Base-by-base conservation (phyloP, 1,284 basidiomycete genomes). In the Leccinum pachyderme region DNA sequence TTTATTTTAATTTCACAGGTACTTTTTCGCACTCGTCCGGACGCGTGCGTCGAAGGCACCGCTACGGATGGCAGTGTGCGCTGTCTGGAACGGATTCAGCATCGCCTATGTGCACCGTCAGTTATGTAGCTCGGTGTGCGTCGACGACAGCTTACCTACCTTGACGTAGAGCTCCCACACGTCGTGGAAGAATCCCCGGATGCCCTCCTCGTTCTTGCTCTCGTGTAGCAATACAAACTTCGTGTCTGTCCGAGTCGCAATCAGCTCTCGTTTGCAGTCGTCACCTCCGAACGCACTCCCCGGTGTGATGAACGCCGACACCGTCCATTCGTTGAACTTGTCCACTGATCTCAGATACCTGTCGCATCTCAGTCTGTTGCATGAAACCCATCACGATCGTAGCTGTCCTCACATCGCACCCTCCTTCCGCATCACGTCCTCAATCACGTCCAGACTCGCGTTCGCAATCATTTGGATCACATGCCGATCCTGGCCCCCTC, bases 391-490 rank as follows among this genome's bases (percentile, higher is more conserved):
- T 56, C 52, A 59, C 55, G 58, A 61, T 37, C 18, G 33, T 27
- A 7, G 7, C n/a, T 41, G 47, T 2, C 76, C 89, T 72, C 73
- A 95, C 95, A 98, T 92, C 58, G 81, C 81, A 59, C 83, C 87
- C 63, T 94, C 92, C 60, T 87, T 87, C 59, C 88, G 82, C 83
- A 93, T 91, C 47, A 89, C 82, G 67, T 98, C 93, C 67, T 98
- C 95, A 58, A 98, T 84, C 62, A 87, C 82, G 70, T 91, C 95
- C 67, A 98, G 74, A 64, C 89, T 92, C 47, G 93, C 93, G 70
- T 97, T 95, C 37, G 93, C 94, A 64, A 97, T 91, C 89, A 98
- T 95, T 77, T 98, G 94, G 62, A 95, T 89, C 56, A 98, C 90
- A 81, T 96, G 92, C 52, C 91, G 81, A 66, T 95, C 93, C 71